Percentiles rank a stretch among this genome's conserved stretches.
phyloP scores from a whole-genome alignment of 176 grass and related monocot species.

The Oryza punctata region DNA sequence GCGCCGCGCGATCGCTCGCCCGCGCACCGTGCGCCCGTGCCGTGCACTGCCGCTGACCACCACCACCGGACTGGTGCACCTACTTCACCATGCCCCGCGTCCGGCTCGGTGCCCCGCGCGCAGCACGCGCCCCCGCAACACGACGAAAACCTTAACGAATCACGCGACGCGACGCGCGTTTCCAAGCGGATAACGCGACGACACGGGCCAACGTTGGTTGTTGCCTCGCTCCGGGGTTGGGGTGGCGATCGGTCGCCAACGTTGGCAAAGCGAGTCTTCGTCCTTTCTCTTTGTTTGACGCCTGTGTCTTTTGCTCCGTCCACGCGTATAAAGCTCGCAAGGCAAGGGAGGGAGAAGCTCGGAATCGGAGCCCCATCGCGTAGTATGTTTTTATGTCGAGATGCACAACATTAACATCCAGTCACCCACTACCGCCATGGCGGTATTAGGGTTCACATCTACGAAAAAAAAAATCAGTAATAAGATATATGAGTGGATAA shows the following conservation, averaged over 20 bases:
- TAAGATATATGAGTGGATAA: not conserved
- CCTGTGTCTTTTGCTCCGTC: not conserved
- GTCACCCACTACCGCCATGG: not conserved
- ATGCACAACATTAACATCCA: too few relatives aligned
- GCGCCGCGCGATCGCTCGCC: not conserved
- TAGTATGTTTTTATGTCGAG: not conserved
- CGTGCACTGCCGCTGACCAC: not conserved
- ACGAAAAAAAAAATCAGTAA: not conserved
- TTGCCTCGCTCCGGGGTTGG: not conserved
- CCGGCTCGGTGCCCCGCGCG: not conserved
- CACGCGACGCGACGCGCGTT: not conserved
- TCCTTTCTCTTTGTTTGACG: not conserved
- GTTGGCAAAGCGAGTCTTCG: not conserved
- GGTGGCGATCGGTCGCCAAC: conserved; percentile 4
- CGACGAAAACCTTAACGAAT: not conserved
- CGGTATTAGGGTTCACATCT: not conserved
- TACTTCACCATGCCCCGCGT: not conserved
- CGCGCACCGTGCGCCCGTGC: not conserved
- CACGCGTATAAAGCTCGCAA: conserved; percentile 28
- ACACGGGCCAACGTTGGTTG: not conserved
- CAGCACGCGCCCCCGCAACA: not conserved
- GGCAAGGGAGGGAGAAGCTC: not conserved
- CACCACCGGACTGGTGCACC: not conserved
- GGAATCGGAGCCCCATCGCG: not conserved
- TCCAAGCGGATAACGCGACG: conserved; percentile 20